A percentile compares a stretch with the other conserved stretches of the same genome.
phyloP scores from a whole-genome alignment of 2,329 filamentous ascomycete genomes.

The Calonectria pseudoturangicola region DNA sequence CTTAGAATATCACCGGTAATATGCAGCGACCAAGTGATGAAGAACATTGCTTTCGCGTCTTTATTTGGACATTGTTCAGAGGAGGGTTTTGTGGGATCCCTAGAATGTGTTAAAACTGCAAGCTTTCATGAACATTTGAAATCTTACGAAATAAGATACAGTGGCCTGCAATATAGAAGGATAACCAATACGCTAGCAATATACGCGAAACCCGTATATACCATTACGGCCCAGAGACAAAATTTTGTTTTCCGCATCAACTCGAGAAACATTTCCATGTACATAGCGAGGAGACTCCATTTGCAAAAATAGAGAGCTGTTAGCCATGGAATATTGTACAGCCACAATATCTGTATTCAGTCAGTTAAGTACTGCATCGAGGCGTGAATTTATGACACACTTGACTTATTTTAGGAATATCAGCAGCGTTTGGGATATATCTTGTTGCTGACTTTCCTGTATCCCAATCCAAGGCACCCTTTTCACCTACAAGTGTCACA shows the following conservation, averaged over 20 bases:
- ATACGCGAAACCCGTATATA: neutral
- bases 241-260: neutral
- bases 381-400: neutral
- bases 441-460: neutral
- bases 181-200: neutral
- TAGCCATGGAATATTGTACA: neutral
- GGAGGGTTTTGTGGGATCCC: neutral
- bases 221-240: neutral
- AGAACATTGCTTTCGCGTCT: neutral
- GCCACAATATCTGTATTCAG: neutral
- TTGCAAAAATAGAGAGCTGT: neutral
- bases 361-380: neutral
- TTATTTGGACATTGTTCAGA: neutral
- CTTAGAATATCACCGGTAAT: neutral
- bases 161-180: neutral
- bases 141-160: neutral
- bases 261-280: neutral
- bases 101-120: neutral
- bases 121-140: neutral
- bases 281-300: conserved; percentile 2
- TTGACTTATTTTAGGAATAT: neutral
- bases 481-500: neutral
- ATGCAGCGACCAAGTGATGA: neutral
- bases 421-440: neutral
- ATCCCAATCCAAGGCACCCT: neutral